phyloP scores from a whole-genome alignment of 441 rosid species.

The Populus hybrid region DNA sequence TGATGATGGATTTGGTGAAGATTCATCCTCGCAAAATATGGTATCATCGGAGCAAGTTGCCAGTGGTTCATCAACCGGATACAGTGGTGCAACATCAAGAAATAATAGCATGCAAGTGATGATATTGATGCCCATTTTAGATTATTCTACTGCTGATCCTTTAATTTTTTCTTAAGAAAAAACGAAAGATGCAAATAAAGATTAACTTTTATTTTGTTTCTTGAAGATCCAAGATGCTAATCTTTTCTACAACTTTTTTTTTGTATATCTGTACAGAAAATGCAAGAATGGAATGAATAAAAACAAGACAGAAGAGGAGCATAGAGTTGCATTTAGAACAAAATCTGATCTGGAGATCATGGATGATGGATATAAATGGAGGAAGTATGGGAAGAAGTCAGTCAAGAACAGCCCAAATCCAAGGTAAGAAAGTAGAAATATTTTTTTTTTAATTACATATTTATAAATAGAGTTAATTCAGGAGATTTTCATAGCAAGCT shows the following conservation, averaged over 20 bases:
- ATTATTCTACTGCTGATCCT: not conserved
- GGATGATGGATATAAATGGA: slow-evolving; percentile 92
- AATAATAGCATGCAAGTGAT: slow-evolving; percentile 44
- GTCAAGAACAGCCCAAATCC: slow-evolving; percentile 94
- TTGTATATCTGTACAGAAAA: slow-evolving; percentile 12
- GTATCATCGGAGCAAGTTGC: slow-evolving; percentile 35
- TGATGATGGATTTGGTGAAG: slow-evolving; percentile 32
- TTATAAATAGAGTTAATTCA: not conserved
- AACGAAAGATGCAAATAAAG: not conserved
- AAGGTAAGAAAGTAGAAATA: slow-evolving; percentile 38
- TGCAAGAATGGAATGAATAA: slow-evolving; percentile 33
- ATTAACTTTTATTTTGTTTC: not conserved
- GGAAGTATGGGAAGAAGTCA: slow-evolving; percentile 97
- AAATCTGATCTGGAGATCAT: slow-evolving; percentile 73
- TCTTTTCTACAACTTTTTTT: not conserved
- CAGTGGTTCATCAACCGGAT: slow-evolving; percentile 21
- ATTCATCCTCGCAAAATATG: slow-evolving; percentile 31
- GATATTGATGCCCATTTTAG: not conserved
- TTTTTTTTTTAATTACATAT: too few species aligned
- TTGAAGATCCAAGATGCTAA: not conserved
- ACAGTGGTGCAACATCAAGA: slow-evolving; percentile 30
- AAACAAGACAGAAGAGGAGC: slow-evolving; percentile 31
- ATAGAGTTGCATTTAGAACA: slow-evolving; percentile 76
- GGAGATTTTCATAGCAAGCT: not conserved
- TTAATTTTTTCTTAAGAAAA: not conserved